phyloP scores from a whole-genome alignment of 768 basidiomycete species.

The Trametes coccinea region DNA sequence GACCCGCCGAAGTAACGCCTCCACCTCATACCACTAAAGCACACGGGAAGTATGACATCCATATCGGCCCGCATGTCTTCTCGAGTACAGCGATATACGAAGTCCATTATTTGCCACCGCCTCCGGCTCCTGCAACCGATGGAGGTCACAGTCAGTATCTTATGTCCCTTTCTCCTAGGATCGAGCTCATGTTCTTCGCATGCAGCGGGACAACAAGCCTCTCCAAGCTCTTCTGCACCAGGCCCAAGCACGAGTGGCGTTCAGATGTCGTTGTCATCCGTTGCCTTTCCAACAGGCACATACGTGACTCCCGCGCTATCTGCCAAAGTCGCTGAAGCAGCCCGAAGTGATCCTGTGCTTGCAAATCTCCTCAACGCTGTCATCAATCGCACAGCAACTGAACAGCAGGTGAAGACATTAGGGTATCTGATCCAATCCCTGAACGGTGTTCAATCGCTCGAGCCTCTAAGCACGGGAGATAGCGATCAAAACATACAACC shows the following conservation, averaged over 20 bases:
- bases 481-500: background rate
- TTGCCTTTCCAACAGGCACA: slow-evolving; percentile 39
- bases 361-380: slow-evolving; percentile 66
- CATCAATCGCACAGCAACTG: slow-evolving; percentile 58
- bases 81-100: slow-evolving; percentile 69
- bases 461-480: background rate
- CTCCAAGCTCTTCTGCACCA: slow-evolving; percentile 15
- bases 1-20: slow-evolving; percentile 50
- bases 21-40: slow-evolving; percentile 68
- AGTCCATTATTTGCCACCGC: slow-evolving; percentile 56
- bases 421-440: slow-evolving; percentile 74
- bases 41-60: slow-evolving; percentile 67
- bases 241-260: slow-evolving; percentile 32
- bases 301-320: slow-evolving; percentile 59
- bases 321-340: slow-evolving; percentile 64
- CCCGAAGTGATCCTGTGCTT: slow-evolving; percentile 65
- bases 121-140: slow-evolving; percentile 19
- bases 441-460: slow-evolving; percentile 34
- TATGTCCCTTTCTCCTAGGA: background rate
- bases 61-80: slow-evolving; percentile 77
- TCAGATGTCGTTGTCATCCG: slow-evolving; percentile 44
- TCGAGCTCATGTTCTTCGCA: slow-evolving; percentile 10
- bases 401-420: slow-evolving; percentile 67
- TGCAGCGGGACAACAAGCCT: background rate
- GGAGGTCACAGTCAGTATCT: slow-evolving; percentile 10